Conservation (phyloP, 2,329 filamentous ascomycete species). For the Coleophoma cylindrospora region DNA sequence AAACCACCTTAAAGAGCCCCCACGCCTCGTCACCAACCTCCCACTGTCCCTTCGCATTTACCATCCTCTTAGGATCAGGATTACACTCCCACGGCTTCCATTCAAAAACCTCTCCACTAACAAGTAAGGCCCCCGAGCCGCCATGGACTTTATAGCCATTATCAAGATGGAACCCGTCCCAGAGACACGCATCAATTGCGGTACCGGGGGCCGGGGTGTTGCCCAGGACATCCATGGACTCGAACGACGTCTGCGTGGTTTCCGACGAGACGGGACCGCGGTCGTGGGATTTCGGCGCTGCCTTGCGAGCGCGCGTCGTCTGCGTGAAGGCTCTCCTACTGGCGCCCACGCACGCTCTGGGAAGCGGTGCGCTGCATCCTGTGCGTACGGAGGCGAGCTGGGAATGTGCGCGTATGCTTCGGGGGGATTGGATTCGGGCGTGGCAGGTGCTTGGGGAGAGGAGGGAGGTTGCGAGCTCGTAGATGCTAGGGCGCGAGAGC, state of each 20-base stretch:
- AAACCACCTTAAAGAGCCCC: conserved; percentile 71
- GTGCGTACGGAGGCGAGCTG: not conserved
- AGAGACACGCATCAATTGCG: conserved; percentile 74
- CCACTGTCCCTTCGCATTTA: conserved; percentile 78
- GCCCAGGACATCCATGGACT: conserved; percentile 71
- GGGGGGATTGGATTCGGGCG: conserved; percentile 3
- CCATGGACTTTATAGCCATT: conserved; percentile 68
- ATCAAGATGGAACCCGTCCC: conserved; percentile 82
- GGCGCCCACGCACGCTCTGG: no score
- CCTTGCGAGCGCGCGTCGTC: not conserved
- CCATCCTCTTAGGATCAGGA: conserved; percentile 33
- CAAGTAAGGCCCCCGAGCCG: conserved; percentile 69
- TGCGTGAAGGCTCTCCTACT: not conserved
- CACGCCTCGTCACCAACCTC: conserved; percentile 68
- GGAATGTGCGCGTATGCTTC: conserved; percentile 1
- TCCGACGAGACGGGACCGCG: conserved; percentile 57
- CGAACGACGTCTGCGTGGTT: conserved; percentile 66
- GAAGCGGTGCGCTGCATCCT: no score
- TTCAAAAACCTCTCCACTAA: conserved; percentile 80
- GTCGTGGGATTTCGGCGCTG: conserved; percentile 38
- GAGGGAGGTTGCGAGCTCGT: conserved; percentile 17
- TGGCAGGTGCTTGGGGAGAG: conserved; percentile 7
- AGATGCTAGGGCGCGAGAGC: conserved; percentile 17
- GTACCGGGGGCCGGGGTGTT: conserved; percentile 74
- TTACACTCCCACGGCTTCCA: conserved; percentile 74